These are phyloP conservation scores for Bacidia gigantensis DNA, from an alignment of 495 filamentous ascomycete species.

Conservation along the genomic window DNA sequence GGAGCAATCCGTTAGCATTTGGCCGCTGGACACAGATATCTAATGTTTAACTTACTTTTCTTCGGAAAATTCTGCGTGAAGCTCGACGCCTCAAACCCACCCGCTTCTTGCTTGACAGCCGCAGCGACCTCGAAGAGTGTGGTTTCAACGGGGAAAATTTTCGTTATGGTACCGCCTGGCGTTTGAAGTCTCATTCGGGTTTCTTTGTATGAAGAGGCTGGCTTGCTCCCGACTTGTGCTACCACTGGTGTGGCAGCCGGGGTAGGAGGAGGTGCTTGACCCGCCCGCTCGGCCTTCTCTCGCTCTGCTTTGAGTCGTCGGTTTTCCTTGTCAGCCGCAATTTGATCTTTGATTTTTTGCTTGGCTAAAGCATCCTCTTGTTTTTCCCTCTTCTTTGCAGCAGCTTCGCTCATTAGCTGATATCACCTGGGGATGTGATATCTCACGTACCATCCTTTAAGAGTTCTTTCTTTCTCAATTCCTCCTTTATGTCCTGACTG, in stretches of 20 bases:
- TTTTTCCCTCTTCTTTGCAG: slow-evolving; percentile 74
- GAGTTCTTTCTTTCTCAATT: slow-evolving; percentile 72
- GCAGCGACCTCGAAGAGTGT: slow-evolving; percentile 90
- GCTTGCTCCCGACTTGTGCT: slow-evolving; percentile 37
- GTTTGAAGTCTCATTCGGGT: slow-evolving; percentile 73
- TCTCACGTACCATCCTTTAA: slow-evolving; percentile 47
- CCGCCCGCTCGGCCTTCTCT: slow-evolving; percentile 72
- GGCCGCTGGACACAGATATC: no score
- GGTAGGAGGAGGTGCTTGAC: slow-evolving; percentile 41
- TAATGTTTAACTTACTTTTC: slow-evolving; percentile 43
- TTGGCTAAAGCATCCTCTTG: slow-evolving; percentile 74
- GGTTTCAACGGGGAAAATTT: slow-evolving; percentile 69
- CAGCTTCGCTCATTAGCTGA: slow-evolving; percentile 28
- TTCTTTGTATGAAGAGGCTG: slow-evolving; percentile 56
- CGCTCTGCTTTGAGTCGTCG: slow-evolving; percentile 68
- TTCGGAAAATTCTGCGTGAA: slow-evolving; percentile 79
- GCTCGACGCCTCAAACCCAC: slow-evolving; percentile 44
- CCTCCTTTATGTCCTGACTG: slow-evolving; percentile 65
- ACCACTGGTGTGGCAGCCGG: slow-evolving; percentile 26
- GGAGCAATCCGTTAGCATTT: not conserved
- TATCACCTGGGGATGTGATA: not conserved
- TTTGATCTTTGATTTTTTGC: slow-evolving; percentile 76
- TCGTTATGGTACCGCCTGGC: slow-evolving; percentile 56
- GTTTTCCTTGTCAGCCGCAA: slow-evolving; percentile 80
- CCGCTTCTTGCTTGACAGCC: slow-evolving; percentile 49